Evolutionary conservation across 2,329 filamentous ascomycete species (phyloP).

Genomic region (Emmonsiellopsis sp.): DNA sequence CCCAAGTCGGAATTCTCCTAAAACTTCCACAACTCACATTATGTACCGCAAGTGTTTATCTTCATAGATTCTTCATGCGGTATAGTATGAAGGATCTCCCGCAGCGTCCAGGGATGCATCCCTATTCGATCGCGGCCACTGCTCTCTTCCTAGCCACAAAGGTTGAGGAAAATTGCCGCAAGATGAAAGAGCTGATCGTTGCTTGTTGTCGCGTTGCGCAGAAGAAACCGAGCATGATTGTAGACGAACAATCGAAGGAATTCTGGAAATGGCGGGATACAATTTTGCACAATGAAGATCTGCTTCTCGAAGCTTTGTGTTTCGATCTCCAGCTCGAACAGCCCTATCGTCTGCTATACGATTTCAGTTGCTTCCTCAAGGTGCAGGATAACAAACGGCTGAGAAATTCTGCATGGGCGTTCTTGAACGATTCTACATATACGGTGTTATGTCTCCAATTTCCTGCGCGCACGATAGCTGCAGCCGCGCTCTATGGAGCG

Average conservation of each 20-base stretch:
- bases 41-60: slow-evolving; percentile 85
- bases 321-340: slow-evolving; percentile 90
- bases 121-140: slow-evolving; percentile 88
- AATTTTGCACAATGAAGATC: slow-evolving; percentile 84
- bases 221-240: slow-evolving; percentile 80
- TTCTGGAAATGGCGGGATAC: slow-evolving; percentile 97
- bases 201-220: slow-evolving; percentile 90
- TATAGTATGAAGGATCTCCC: slow-evolving; percentile 68
- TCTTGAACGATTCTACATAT: slow-evolving; percentile 81
- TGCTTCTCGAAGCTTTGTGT: slow-evolving; percentile 82
- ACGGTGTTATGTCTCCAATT: slow-evolving; percentile 78
- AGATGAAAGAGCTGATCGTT: slow-evolving; percentile 90
- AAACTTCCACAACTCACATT: slow-evolving; percentile 88
- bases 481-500: slow-evolving; percentile 78
- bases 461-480: slow-evolving; percentile 69
- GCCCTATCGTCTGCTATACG: slow-evolving; percentile 75
- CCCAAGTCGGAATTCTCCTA: slow-evolving; percentile 84
- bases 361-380: slow-evolving; percentile 64
- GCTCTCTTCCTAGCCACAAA: slow-evolving; percentile 92
- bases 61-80: slow-evolving; percentile 94
- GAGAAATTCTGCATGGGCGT: slow-evolving; percentile 83
- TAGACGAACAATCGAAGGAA: slow-evolving; percentile 96
- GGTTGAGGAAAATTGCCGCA: slow-evolving; percentile 91
- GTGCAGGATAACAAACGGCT: slow-evolving; percentile 72
- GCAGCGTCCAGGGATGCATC: slow-evolving; percentile 63